These are phyloP conservation scores for Sarcocystis neurona DNA, from an alignment of 169 alveolate species.

Conservation along the genomic window DNA sequence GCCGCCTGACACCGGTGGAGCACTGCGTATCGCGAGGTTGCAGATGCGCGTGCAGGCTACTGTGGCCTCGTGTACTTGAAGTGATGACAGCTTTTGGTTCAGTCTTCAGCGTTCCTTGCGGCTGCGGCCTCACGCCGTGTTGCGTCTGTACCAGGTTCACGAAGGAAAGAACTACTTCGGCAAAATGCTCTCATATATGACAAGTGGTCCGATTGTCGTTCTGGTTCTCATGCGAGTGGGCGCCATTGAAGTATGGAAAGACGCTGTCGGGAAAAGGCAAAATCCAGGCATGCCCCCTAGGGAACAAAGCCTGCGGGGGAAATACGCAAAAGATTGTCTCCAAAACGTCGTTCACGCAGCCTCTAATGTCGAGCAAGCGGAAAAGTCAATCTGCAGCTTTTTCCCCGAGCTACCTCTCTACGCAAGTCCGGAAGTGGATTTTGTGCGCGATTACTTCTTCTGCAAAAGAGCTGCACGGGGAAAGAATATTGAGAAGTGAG, in stretches of 20 bases:
- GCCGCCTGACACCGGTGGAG: no score
- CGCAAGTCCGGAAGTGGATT: not conserved
- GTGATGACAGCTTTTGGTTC: no score
- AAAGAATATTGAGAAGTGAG: not conserved
- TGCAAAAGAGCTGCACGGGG: not conserved
- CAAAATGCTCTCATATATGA: not conserved
- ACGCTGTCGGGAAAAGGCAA: not conserved
- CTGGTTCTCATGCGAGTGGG: conserved; percentile 29
- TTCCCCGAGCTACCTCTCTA: conserved; percentile 21
- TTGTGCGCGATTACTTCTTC: not conserved
- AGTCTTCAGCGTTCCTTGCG: no score
- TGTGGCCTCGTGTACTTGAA: no score
- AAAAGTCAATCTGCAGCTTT: not conserved
- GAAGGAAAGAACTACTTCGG: not conserved
- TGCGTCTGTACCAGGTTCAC: not conserved
- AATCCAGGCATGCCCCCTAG: not conserved
- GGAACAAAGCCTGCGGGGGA: conserved; percentile 8
- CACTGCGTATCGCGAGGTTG: no score
- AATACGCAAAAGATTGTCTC: not conserved
- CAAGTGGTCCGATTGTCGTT: not conserved
- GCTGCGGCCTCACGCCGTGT: no score
- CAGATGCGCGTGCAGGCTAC: no score
- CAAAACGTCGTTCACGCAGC: conserved; percentile 16
- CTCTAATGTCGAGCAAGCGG: not conserved
- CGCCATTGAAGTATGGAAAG: not conserved